Percentiles rank a stretch among this genome's conserved stretches.
phyloP scores from a whole-genome alignment of 495 filamentous ascomycete species.

The Melanomma pulvis-pyrius region DNA sequence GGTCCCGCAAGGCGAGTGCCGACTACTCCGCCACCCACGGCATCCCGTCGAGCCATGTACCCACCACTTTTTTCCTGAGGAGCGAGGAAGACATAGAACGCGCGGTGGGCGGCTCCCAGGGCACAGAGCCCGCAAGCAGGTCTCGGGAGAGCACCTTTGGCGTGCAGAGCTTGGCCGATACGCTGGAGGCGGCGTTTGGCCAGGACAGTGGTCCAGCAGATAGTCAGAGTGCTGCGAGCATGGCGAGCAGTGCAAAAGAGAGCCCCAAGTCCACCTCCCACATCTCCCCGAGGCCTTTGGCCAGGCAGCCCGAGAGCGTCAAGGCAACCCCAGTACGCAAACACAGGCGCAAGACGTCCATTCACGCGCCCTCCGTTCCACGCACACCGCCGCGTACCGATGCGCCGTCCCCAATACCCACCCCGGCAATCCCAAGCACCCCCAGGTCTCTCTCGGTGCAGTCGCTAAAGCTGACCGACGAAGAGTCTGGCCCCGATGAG shows the following conservation, averaged over 20 bases:
- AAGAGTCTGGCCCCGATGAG: constrained; percentile 57
- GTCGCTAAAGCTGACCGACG: constrained; percentile 55
- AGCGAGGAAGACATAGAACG: constrained; percentile 47
- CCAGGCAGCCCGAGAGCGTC: constrained; percentile 18
- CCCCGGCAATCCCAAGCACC: constrained; percentile 46
- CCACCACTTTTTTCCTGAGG: constrained; percentile 46
- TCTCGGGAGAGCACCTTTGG: constrained; percentile 51
- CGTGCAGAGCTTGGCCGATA: constrained; percentile 65
- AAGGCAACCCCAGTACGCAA: constrained; percentile 39
- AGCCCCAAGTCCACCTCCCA: neutral
- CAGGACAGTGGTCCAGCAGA: constrained; percentile 39
- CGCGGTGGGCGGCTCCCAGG: constrained; percentile 12
- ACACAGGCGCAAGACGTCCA: constrained; percentile 11
- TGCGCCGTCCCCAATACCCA: constrained; percentile 48
- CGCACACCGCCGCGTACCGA: constrained; percentile 59
- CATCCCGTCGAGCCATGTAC: constrained; percentile 37
- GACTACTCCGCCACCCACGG: constrained; percentile 19
- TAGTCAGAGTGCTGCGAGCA: constrained; percentile 26
- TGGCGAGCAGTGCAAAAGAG: neutral
- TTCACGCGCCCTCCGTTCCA: constrained; percentile 50
- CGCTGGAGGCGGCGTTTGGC: constrained; percentile 47
- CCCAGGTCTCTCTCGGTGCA: constrained; percentile 52
- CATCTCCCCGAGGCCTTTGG: constrained; percentile 5
- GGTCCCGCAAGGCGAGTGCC: constrained; percentile 39
- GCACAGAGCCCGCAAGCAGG: constrained; percentile 4